Evolutionary conservation across 345 rosid species (phyloP).

Genomic region (Rhodamnia rubescens): DNA sequence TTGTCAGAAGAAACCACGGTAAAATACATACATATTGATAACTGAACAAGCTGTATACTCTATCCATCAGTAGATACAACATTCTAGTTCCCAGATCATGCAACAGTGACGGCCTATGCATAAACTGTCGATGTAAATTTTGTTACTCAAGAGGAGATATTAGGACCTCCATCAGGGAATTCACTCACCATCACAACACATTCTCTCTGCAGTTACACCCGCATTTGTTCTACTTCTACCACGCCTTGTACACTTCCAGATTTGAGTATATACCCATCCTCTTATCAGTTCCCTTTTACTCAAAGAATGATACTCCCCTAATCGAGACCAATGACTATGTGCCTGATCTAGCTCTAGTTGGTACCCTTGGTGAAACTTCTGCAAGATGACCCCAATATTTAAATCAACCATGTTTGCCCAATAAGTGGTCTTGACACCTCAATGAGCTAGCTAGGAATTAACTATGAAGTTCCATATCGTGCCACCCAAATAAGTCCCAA

Average conservation of each 20-base stretch:
- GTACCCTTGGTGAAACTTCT: background rate
- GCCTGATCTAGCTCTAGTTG: background rate
- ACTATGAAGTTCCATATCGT: background rate
- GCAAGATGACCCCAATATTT: background rate
- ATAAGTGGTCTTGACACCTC: background rate
- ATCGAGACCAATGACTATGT: background rate
- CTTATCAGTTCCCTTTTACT: background rate
- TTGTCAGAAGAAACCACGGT: background rate
- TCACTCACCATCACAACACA: background rate
- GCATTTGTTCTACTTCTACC: background rate
- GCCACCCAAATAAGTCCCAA: background rate
- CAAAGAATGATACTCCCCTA: background rate
- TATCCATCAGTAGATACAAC: background rate
- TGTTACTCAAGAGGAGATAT: background rate
- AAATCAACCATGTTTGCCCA: background rate
- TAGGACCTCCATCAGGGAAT: background rate
- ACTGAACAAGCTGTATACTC: background rate
- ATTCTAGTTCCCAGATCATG: background rate
- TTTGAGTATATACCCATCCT: background rate
- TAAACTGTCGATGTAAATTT: background rate
- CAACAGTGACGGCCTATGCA: background rate
- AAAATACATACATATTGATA: background rate
- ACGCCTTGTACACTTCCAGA: background rate
- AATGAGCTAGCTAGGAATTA: background rate
- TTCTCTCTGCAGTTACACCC: background rate